Conservation (phyloP, 1,284 basidiomycete genomes). For the Earliella scabrosa region DNA sequence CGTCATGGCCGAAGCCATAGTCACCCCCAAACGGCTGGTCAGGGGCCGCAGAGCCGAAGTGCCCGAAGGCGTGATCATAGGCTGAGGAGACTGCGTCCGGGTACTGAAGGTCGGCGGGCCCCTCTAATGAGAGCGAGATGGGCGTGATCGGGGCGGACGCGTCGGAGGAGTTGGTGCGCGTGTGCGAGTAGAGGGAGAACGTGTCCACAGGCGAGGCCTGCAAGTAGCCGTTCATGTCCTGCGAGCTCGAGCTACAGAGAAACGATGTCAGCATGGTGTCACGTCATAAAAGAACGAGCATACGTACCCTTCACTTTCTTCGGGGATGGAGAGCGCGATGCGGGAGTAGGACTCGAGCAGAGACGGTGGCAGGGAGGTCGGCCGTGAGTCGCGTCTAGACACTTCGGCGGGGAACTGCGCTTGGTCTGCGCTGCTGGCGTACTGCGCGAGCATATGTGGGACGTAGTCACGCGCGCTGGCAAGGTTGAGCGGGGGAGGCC, state of each 20-base stretch:
- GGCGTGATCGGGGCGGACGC: constrained; percentile 26
- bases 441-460: not conserved
- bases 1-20: too few relatives aligned
- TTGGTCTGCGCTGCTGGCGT: constrained; percentile 9
- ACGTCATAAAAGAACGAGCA: not conserved
- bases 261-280: not conserved
- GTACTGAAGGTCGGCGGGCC: not conserved
- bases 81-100: too few relatives aligned
- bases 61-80: too few relatives aligned
- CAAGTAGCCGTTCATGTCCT: constrained; percentile 1
- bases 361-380: constrained; percentile 29
- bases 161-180: constrained; percentile 20
- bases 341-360: constrained; percentile 27
- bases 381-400: constrained; percentile 9
- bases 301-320: not conserved
- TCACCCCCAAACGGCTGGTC: too few relatives aligned
- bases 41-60: too few relatives aligned
- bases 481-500: constrained; percentile 26
- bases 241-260: not conserved
- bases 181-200: constrained; percentile 20
- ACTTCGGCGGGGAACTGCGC: not conserved
- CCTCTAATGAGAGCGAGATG: constrained; percentile 15
- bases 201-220: constrained; percentile 14
- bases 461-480: constrained; percentile 10
- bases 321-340: constrained; percentile 6